Base-by-base conservation (phyloP, 345 rosid genomes). In the Abelmoschus esculentus region DNA sequence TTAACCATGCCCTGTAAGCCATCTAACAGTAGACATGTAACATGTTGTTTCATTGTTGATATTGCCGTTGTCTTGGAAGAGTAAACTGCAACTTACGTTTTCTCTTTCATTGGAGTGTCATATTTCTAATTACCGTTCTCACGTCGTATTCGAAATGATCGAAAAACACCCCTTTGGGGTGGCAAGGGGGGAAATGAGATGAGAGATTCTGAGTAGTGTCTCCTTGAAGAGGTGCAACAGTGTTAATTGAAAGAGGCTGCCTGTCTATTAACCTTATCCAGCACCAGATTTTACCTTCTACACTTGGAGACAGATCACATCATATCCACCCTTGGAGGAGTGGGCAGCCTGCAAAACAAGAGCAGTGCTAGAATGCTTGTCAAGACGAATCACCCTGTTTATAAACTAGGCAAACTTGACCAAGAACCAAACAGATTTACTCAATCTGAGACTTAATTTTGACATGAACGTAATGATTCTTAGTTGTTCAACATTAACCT, bases 331-430 rank as follows among this genome's bases (percentile, higher is more conserved):
- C 11, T 11, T 26, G 10, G 31, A 26, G 34, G 34, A 56, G 11
- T 56, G 61, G 61, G n/a, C 61, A 22, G 31, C 32, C 61, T 56
- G 61, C 59, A 54, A 54, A 49, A n/a, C 55, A 50, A 42, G 55
- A 50, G 55, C 18, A 50, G 8, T 50, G 55, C 55, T 29, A 1
- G 3, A 29, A 0, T 3, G 32, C 32, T 50, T 50, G 55, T 50
- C 7, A 50, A 50, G n/a, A 50, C 6, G 55, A 50, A 50, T 50
- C 56, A 52, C 9, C 22, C 46, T 42, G 46, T 42, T 40, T 7
- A 6, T 34, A 34, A 34, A 34, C 1, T 7, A 0, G 38, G 38
- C 7, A 34, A 34, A 34, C 38, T 34, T 34, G 38, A 34, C 38
- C 6, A 7, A 34, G 38, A 34, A 0, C 7, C 38, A 7, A 34